Evolutionary conservation across 23 red algal species (phyloP), one percentile per base, ranked within the genome.

Genomic region (Gracilaria caudata): DNA sequence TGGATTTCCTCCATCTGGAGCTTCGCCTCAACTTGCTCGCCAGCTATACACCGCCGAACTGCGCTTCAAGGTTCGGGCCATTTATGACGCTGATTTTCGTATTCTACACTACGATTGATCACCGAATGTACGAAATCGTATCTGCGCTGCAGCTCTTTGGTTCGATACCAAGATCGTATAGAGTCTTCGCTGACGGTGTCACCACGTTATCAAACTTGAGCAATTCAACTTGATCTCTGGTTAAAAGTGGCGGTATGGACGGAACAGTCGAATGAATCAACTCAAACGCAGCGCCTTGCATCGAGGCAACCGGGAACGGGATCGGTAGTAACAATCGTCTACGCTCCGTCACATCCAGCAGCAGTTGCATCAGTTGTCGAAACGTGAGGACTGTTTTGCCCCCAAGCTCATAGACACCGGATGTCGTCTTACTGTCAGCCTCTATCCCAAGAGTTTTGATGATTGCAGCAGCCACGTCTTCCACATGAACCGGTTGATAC

Each of bases 401-500:
- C 32, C 95, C 95, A 32, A 97, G 73, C 63, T 97, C 95, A 64
- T 77, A 97, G 37, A 95, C 33, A 29, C 77, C 77, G 37, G 77
- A 80, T 25, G 77, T 39, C 20, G 43, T 64, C 23, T 89, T 45
- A 11, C 43, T 47, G 0, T 64, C 85, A 44, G 51, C 34, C 19
- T 63, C 46, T 80, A 80, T 28, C 20, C 33, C 51, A 5, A 89
- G 60, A 37, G 85, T 56, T 47, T 55, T 51, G 24, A 85, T 59
- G 33, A 97, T 81, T 23, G 95, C 95, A 13, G 47, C 44, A 3
- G 90, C 95, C 21, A 97, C 86, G 66, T 97, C 95, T 37, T 84
- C 82, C 32, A 97, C 95, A 71, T 97, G 84, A 29, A 97, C 95
- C 16, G 95, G 95, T 59, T 97, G 95, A 68, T 90, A 97, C 37